Conservation (phyloP, 495 filamentous ascomycete species). For the Podospora bellae-mahoneyi region DNA sequence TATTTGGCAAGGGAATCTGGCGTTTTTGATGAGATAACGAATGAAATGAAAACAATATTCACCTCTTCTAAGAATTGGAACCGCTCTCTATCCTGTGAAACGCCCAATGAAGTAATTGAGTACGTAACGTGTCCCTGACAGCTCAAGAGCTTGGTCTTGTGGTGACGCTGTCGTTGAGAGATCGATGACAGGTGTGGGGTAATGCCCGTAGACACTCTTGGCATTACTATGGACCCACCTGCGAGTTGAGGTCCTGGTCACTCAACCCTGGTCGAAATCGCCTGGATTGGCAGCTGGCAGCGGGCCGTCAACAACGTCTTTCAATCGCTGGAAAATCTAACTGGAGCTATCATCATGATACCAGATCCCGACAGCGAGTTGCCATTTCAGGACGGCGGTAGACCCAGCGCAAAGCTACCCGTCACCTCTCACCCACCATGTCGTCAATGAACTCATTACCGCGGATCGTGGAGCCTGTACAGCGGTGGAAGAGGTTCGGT, state of each 20-base stretch:
- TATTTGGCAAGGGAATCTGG: conserved; percentile 2
- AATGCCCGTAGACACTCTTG: conserved; percentile 1
- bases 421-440: conserved; percentile 14
- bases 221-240: neutral
- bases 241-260: neutral
- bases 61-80: neutral
- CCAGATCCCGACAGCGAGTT: neutral
- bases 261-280: neutral
- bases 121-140: neutral
- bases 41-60: neutral
- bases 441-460: conserved; percentile 18
- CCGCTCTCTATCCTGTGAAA: neutral
- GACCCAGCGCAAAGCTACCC: neutral
- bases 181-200: conserved; percentile 1
- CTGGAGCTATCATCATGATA: neutral
- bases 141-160: neutral
- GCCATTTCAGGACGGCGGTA: neutral
- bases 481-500: conserved; percentile 37
- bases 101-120: neutral
- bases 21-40: conserved; percentile 7
- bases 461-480: conserved; percentile 22
- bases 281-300: conserved; percentile 6
- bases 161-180: neutral
- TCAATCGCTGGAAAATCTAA: conserved; percentile 15
- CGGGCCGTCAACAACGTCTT: conserved; percentile 12